Percentiles rank a stretch among this genome's conserved stretches.
Evolutionary conservation across 257 asterid species (phyloP).

Genomic region (Haberlea rhodopensis): DNA sequence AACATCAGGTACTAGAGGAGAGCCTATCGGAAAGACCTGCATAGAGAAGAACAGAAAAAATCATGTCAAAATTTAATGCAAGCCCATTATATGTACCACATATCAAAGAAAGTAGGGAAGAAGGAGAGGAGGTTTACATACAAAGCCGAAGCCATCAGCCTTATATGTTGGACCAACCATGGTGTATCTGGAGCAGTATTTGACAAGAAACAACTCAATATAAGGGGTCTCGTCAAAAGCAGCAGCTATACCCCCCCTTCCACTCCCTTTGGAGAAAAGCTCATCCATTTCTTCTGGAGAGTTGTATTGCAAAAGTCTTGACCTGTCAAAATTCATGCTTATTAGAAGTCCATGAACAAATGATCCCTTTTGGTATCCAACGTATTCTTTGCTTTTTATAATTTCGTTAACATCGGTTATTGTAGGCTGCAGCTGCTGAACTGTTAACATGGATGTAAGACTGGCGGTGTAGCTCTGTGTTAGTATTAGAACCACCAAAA

Average conservation of each 20-base stretch:
- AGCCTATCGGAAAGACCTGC: conserved; percentile 48
- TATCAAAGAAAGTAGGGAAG: neutral
- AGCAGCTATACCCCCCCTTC: conserved; percentile 35
- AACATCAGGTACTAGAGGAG: conserved; percentile 40
- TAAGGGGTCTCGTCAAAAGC: conserved; percentile 44
- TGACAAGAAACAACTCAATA: conserved; percentile 39
- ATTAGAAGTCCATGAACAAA: conserved; percentile 28
- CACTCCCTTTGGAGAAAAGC: conserved; percentile 33
- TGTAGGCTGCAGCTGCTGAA: conserved; percentile 34
- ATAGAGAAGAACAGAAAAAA: neutral
- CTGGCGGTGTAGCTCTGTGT: conserved; percentile 42
- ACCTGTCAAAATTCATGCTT: conserved; percentile 21
- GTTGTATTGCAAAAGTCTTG: conserved; percentile 27
- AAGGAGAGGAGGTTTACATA: conserved; percentile 24
- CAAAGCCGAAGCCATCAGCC: conserved; percentile 54
- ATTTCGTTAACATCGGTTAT: conserved; percentile 29
- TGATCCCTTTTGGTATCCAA: conserved; percentile 36
- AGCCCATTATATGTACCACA: neutral
- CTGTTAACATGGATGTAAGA: conserved; percentile 36
- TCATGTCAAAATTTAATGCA: neutral
- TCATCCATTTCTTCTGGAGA: conserved; percentile 26
- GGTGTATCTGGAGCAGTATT: conserved; percentile 42
- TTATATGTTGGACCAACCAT: conserved; percentile 38
- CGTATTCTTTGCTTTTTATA: conserved; percentile 22
- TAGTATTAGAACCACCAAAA: conserved; percentile 45